Conservation (phyloP, 192 early-diverging fungal genomes). For the Umbelopsis isabellina region DNA sequence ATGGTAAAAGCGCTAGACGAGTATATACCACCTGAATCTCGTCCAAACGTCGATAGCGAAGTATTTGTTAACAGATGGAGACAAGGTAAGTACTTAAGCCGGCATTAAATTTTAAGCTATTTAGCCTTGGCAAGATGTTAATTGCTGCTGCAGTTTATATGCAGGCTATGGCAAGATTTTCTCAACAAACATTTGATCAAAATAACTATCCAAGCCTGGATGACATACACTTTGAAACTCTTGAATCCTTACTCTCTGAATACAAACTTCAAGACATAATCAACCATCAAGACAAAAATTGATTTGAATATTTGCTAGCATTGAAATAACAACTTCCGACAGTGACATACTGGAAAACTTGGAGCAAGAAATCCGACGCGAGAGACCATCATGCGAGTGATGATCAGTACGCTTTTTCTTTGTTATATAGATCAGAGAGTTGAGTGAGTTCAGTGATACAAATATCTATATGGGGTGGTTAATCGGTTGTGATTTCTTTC, state of each 20-base stretch:
- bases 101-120: background rate
- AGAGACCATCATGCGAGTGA: background rate
- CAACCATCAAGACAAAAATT: background rate
- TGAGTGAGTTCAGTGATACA: background rate
- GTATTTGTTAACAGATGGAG: constrained; percentile 4
- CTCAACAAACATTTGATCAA: background rate
- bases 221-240: constrained; percentile 6
- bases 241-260: background rate
- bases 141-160: background rate
- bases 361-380: constrained; percentile 13
- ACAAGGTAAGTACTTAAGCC: background rate
- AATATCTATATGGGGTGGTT: background rate
- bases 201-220: background rate
- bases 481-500: background rate
- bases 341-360: background rate
- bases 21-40: background rate
- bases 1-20: background rate
- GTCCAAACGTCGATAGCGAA: background rate
- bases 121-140: too few relatives aligned
- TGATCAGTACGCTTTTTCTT: background rate
- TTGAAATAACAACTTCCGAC: constrained; percentile 6
- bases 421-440: background rate
- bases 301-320: background rate
- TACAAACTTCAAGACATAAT: background rate
- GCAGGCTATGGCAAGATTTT: background rate